Conservation (phyloP, 148 eudicot species). For the Silene conica region DNA sequence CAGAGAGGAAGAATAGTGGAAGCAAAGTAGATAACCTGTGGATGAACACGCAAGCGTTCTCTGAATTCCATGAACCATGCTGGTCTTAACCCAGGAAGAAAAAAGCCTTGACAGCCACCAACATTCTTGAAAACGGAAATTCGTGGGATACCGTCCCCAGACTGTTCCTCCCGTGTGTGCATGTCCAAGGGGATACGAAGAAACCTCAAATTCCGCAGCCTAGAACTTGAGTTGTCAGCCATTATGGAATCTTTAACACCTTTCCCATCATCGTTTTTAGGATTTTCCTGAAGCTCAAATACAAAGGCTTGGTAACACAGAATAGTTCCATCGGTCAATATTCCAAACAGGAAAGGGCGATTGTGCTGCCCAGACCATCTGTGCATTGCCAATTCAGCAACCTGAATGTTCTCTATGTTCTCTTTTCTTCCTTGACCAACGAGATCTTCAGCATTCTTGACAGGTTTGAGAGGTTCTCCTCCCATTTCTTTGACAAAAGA, state of each 20-base stretch:
- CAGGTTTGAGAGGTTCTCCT: slow-evolving; percentile 30
- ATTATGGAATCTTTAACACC: slow-evolving; percentile 35
- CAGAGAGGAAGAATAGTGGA: background rate
- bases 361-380: slow-evolving; percentile 77
- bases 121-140: slow-evolving; percentile 76
- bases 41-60: slow-evolving; percentile 91
- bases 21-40: slow-evolving; percentile 60
- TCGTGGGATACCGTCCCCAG: slow-evolving; percentile 47
- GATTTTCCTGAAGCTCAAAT: slow-evolving; percentile 70
- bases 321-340: slow-evolving; percentile 81
- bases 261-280: slow-evolving; percentile 48
- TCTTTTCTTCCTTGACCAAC: slow-evolving; percentile 64
- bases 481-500: slow-evolving; percentile 43
- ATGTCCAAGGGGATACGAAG: slow-evolving; percentile 68
- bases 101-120: slow-evolving; percentile 78
- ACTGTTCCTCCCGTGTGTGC: slow-evolving; percentile 70
- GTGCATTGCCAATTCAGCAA: slow-evolving; percentile 81
- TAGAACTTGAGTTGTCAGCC: slow-evolving; percentile 47
- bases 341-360: slow-evolving; percentile 76
- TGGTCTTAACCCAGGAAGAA: slow-evolving; percentile 80
- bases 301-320: slow-evolving; percentile 88
- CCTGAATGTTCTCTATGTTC: slow-evolving; percentile 49
- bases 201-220: slow-evolving; percentile 87
- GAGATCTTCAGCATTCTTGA: slow-evolving; percentile 32
- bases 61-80: slow-evolving; percentile 92